phyloP scores from a whole-genome alignment of 805 yeast species.

The Priceomyces carsonii region DNA sequence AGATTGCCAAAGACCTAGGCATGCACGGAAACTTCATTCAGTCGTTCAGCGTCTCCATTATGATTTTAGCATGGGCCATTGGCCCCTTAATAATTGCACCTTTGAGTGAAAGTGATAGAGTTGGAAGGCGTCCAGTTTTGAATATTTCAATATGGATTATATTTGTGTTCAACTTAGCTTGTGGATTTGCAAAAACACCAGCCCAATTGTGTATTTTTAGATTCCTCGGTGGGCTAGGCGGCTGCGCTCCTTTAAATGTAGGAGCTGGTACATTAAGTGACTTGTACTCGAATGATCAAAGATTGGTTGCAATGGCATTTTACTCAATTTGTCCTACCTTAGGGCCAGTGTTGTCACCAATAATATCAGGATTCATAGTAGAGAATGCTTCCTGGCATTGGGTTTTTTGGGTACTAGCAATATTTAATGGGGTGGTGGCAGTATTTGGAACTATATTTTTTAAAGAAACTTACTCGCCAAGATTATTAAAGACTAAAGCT shows the following conservation, averaged over 20 bases:
- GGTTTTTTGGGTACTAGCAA: constrained; percentile 61
- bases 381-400: constrained; percentile 60
- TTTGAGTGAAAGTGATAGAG: constrained; percentile 55
- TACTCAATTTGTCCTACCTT: constrained; percentile 60
- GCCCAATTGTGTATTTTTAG: constrained; percentile 63
- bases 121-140: constrained; percentile 61
- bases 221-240: constrained; percentile 65
- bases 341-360: constrained; percentile 70
- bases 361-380: constrained; percentile 58
- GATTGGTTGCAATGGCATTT: constrained; percentile 58
- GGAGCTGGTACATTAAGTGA: constrained; percentile 73
- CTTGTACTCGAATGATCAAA: constrained; percentile 50
- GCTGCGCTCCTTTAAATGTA: constrained; percentile 65
- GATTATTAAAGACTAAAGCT: constrained; percentile 49
- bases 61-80: constrained; percentile 68
- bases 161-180: constrained; percentile 54
- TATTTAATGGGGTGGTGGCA: constrained; percentile 55
- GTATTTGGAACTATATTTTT: constrained; percentile 47
- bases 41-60: constrained; percentile 60
- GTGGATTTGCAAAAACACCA: constrained; percentile 58
- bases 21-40: constrained; percentile 43
- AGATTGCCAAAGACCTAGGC: constrained; percentile 46
- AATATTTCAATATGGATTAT: constrained; percentile 51
- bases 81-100: constrained; percentile 71
- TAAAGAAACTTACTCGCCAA: constrained; percentile 62